A percentile compares a stretch with the other conserved stretches of the same genome.
Evolutionary conservation across 306 rosid species (phyloP).

Genomic region (Vicia villosa): DNA sequence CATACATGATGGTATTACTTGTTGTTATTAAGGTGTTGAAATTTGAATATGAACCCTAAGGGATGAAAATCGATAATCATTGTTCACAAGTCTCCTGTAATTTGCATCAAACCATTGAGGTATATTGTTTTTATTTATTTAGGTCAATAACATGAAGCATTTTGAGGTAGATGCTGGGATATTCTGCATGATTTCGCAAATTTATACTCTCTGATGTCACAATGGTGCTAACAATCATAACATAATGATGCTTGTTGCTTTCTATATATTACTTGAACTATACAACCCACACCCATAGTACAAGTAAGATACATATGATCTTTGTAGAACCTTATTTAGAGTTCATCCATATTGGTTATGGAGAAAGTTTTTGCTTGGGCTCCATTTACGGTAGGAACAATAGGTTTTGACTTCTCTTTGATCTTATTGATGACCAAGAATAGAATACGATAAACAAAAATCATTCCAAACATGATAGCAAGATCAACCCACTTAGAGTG

Average conservation of each 20-base stretch:
- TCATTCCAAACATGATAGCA: constrained; percentile 60
- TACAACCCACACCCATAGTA: background rate
- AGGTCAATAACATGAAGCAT: too few species aligned
- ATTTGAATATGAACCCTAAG: background rate
- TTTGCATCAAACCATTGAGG: background rate
- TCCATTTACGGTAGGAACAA: background rate
- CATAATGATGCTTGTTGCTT: too few species aligned
- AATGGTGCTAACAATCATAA: too few species aligned
- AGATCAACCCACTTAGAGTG: constrained; percentile 73
- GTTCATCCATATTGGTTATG: background rate
- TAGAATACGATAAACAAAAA: constrained; percentile 50
- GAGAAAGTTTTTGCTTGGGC: constrained; percentile 19
- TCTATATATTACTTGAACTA: too few species aligned
- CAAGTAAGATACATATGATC: background rate
- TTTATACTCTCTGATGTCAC: too few species aligned
- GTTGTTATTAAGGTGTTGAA: background rate
- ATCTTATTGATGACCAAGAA: constrained; percentile 48
- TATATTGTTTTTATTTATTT: too few species aligned
- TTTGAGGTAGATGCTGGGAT: too few species aligned
- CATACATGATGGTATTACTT: too few species aligned
- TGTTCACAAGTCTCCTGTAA: background rate
- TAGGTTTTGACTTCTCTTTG: constrained; percentile 47
- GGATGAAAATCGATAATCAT: background rate
- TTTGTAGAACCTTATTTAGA: background rate
- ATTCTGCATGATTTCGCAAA: too few species aligned